phyloP scores from a whole-genome alignment of 1,284 basidiomycete species.

The Agroathelia rolfsii region DNA sequence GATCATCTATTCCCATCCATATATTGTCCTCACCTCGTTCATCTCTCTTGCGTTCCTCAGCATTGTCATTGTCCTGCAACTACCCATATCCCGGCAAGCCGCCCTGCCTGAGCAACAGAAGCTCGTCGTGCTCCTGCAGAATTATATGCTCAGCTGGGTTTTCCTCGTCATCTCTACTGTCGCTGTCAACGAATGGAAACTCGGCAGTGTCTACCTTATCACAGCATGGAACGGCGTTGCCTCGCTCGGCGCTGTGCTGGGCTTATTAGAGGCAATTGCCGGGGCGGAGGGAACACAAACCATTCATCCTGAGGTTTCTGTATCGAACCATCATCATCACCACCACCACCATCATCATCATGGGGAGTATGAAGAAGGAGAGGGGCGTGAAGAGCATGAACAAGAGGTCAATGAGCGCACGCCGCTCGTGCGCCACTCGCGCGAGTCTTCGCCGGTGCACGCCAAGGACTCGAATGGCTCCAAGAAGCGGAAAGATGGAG shows the following conservation, averaged over 20 bases:
- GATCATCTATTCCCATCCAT: slow-evolving; percentile 51
- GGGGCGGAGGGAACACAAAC: slow-evolving; percentile 16
- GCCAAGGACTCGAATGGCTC: slow-evolving; percentile 5
- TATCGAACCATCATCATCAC: slow-evolving; percentile 11
- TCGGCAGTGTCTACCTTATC: slow-evolving; percentile 49
- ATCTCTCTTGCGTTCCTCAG: slow-evolving; percentile 42
- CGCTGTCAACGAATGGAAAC: slow-evolving; percentile 27
- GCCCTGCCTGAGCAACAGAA: slow-evolving; percentile 28
- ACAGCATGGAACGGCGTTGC: slow-evolving; percentile 46
- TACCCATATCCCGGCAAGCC: slow-evolving; percentile 16
- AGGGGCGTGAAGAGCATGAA: slow-evolving; percentile 25
- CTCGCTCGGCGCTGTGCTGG: slow-evolving; percentile 37
- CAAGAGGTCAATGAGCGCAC: slow-evolving; percentile 37
- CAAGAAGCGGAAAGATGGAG: slow-evolving; percentile 16
- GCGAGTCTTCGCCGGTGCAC: slow-evolving; percentile 7
- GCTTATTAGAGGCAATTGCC: slow-evolving; percentile 27
- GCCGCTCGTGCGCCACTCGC: slow-evolving; percentile 34
- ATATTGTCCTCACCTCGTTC: slow-evolving; percentile 39
- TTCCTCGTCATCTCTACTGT: slow-evolving; percentile 42
- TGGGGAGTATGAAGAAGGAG: slow-evolving; percentile 18
- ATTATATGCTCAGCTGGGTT: slow-evolving; percentile 47
- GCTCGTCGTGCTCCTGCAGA: slow-evolving; percentile 33
- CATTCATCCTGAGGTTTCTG: no score
- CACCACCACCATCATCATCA: slow-evolving; percentile 10
- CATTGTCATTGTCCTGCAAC: slow-evolving; percentile 27